Percentiles rank a stretch among this genome's conserved stretches.
Evolutionary conservation across 331 rosid genomes (phyloP).

Genomic region (Cucumis variabilis): DNA sequence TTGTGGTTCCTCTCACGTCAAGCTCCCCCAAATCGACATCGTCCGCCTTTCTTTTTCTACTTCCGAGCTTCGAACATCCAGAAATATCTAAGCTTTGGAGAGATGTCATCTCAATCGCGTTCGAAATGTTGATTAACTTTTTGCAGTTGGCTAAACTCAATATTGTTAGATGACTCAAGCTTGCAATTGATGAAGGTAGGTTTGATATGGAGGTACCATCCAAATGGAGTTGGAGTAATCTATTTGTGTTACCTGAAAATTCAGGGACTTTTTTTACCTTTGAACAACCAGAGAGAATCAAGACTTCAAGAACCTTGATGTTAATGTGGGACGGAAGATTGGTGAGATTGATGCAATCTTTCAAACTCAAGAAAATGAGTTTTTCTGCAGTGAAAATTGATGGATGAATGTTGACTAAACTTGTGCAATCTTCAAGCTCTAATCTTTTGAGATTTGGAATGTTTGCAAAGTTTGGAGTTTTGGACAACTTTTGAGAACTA

Average conservation of each 20-base stretch:
- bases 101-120: background rate
- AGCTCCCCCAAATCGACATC: slow-evolving; percentile 25
- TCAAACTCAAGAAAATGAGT: background rate
- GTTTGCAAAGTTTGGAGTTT: background rate
- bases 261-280: slow-evolving; percentile 31
- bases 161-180: background rate
- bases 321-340: slow-evolving; percentile 25
- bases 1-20: slow-evolving; percentile 32
- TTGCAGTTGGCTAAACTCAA: slow-evolving; percentile 20
- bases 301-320: slow-evolving; percentile 11
- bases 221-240: slow-evolving; percentile 14
- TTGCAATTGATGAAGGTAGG: slow-evolving; percentile 28
- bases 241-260: slow-evolving; percentile 31
- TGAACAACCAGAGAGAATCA: slow-evolving; percentile 40
- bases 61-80: slow-evolving; percentile 36
- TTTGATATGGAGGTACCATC: slow-evolving; percentile 30
- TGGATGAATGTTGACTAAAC: slow-evolving; percentile 36
- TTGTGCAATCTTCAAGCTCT: slow-evolving; percentile 30
- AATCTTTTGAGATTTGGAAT: slow-evolving; percentile 38
- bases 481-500: background rate
- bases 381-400: slow-evolving; percentile 23
- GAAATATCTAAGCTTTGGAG: slow-evolving; percentile 27
- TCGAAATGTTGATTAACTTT: background rate
- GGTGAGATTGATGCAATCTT: slow-evolving; percentile 30
- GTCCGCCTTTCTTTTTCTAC: slow-evolving; percentile 8